Evolutionary conservation across 75 land plant species (phyloP), one percentile per base, ranked within the genome.

Genomic region (Picea glauca): DNA sequence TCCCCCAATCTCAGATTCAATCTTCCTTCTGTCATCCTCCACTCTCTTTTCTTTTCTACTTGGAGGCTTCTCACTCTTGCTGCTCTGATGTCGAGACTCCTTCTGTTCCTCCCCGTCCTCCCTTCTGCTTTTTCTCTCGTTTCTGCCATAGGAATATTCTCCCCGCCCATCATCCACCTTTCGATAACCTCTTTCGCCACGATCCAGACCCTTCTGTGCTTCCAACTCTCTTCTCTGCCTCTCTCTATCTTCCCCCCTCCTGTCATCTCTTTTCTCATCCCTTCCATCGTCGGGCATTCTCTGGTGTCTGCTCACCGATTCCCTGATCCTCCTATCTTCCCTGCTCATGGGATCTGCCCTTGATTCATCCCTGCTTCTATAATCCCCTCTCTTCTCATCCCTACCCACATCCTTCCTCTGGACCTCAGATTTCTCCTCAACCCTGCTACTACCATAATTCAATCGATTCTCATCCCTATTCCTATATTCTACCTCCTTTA

Each of bases 231-330:
- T 76, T 30, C 79, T 56, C 13, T 50, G 54, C 64, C 80, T 64
- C 31, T 31, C 72, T 78, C 43, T 38, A 31, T 62, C 73, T 30
- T 59, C 78, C 62, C 13, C 20, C 56, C 79, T 40, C n/a, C 9
- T 50, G 30, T 26, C 59, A 74, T 76, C 43, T 58, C 31, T 77
- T n/a, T 62, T 72, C n/a, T 81, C 82, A 23, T 72, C 84, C 13
- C 58, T 76, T 26, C 81, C 68, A 21, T 76, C 70, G 46, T 66
- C 79, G 58, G 64, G 54, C 40, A 67, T 58, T 23, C 40, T 57
- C 15, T 58, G n/a, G 14, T 50, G 58, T 62, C 23, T 17, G 31
- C 60, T 72, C 70, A 20, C 62, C 33, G 23, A 23, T 12, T 74
- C 58, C 57, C 35, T 64, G 23, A 15, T 20, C 21, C 80, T 72